Evolutionary conservation across 2,329 filamentous ascomycete genomes (phyloP), one percentile per base, ranked within the genome.

Genomic region (Lasiodiplodia sp.): DNA sequence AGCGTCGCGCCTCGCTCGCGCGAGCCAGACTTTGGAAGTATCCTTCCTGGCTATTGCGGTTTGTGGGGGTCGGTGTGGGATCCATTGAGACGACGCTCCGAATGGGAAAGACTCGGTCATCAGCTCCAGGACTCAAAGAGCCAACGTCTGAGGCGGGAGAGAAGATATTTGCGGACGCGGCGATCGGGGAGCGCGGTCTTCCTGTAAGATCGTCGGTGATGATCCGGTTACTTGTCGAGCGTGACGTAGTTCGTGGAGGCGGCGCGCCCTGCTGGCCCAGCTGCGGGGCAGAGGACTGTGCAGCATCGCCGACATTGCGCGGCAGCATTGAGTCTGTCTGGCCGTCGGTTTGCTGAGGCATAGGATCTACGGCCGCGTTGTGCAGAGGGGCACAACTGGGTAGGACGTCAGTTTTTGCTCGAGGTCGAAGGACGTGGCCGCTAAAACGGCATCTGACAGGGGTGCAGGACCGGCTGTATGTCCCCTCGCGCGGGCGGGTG

Each of bases 41-140:
- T 69, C 76, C 73, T 72, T 78, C 69, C 72, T 77, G 71, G 70
- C 78, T 37, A 63, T 72, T 72, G 60, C 66, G 70, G 52, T 71
- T 75, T 57, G 72, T 72, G 4, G 77, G 78, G 4, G 80, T 84
- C 2, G 81, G 79, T 12, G 78, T 79, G 7, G 87, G 87, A 72
- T 92, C 89, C 51, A 94, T 87, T 7, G 88, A 92, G 28, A 95
- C 84, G 53, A 92, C 89, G n/a, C 91, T 94, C 60, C 91, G 88
- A 38, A 95, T 91, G n/a, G 92, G 92, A 68, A 92, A 95, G 5
- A 95, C 91, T 67, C 91, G 86, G 74, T 94, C 86, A 57, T 81
- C 76, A 4, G 79, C 73, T 49, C 76, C 77, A 21, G 82, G 82
- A 71, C 81, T 83, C 58, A 82, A 72, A 7, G 73, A 65, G 52